A percentile compares a stretch with the other conserved stretches of the same genome.
phyloP scores from a whole-genome alignment of 805 yeast species.

The Candida michaelii region DNA sequence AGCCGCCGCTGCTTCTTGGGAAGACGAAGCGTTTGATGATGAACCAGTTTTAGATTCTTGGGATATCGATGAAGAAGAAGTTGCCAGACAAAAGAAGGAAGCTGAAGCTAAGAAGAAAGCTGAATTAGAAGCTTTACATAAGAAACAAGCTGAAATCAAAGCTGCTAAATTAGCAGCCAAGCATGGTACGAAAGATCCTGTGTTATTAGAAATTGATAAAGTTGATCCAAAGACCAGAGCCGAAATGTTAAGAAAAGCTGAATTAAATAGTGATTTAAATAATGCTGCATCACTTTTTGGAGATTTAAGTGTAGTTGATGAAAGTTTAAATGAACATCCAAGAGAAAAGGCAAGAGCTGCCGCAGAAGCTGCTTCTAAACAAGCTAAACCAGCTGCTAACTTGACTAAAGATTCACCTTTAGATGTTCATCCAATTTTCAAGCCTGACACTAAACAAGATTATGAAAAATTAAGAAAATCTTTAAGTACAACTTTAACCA shows the following conservation, averaged over 20 bases:
- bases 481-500: slow-evolving; percentile 22
- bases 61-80: slow-evolving; percentile 82
- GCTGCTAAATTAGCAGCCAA: slow-evolving; percentile 47
- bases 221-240: slow-evolving; percentile 74
- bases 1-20: slow-evolving; percentile 71
- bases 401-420: slow-evolving; percentile 64
- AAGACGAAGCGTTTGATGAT: slow-evolving; percentile 78
- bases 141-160: slow-evolving; percentile 46
- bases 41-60: slow-evolving; percentile 77
- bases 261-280: slow-evolving; percentile 80
- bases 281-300: slow-evolving; percentile 93
- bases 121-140: slow-evolving; percentile 46
- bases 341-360: slow-evolving; percentile 49
- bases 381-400: slow-evolving; percentile 24
- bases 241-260: slow-evolving; percentile 76
- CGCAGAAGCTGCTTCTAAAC: slow-evolving; percentile 33
- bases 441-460: slow-evolving; percentile 77
- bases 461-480: slow-evolving; percentile 49
- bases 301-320: slow-evolving; percentile 53
- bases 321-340: slow-evolving; percentile 47
- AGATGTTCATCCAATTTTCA: slow-evolving; percentile 77
- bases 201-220: slow-evolving; percentile 57
- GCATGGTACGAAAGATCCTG: slow-evolving; percentile 31
- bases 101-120: slow-evolving; percentile 41
- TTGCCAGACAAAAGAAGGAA: slow-evolving; percentile 46